Evolutionary conservation across 148 eudicot genomes (phyloP).

Genomic region (Amaranthus palmeri): DNA sequence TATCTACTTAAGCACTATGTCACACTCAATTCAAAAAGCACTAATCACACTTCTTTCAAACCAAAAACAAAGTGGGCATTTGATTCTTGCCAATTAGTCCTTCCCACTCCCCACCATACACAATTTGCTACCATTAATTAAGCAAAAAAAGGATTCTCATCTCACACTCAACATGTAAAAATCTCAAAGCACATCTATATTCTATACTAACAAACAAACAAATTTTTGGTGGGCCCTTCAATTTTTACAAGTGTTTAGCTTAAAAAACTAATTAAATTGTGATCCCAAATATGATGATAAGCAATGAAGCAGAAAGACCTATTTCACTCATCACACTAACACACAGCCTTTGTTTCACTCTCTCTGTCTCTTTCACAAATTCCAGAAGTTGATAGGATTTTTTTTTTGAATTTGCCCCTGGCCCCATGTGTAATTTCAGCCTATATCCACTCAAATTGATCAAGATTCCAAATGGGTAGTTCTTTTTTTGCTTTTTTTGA

Average conservation of each 20-base stretch:
- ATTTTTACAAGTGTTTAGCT: neutral
- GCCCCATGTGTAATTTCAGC: conserved; percentile 20
- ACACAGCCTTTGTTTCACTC: neutral
- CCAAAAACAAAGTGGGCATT: neutral
- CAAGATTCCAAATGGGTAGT: conserved; percentile 28
- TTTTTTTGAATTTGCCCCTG: too few relatives aligned
- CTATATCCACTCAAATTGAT: conserved; percentile 43
- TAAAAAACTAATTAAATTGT: too few relatives aligned
- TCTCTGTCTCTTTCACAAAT: conserved; percentile 14
- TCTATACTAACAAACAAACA: neutral
- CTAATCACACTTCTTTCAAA: neutral
- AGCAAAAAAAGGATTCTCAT: neutral
- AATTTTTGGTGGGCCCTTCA: neutral
- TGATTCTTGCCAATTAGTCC: neutral
- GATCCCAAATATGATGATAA: neutral
- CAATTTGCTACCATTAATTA: neutral
- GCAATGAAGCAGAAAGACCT: neutral
- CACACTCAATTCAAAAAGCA: neutral
- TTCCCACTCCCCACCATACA: neutral
- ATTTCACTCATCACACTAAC: neutral
- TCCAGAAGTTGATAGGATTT: conserved; percentile 4
- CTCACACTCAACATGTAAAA: neutral
- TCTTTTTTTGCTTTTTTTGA: neutral
- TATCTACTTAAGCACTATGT: neutral
- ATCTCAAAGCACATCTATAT: too few relatives aligned